Percentiles rank a stretch among this genome's conserved stretches.
Conservation (phyloP, 805 yeast species). For the Zygosaccharomyces bisporus region DNA sequence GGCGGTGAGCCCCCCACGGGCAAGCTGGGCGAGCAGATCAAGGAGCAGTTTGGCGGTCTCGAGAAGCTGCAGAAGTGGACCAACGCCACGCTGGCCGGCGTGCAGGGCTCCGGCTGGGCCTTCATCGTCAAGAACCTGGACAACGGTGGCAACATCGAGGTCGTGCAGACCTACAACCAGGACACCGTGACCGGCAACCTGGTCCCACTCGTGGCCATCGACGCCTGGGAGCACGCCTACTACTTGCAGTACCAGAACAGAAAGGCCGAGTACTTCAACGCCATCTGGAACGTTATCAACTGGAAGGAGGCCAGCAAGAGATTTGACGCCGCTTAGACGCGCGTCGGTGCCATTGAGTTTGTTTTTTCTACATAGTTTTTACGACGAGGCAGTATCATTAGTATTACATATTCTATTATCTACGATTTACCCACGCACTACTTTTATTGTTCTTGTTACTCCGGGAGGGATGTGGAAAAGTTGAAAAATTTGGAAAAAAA, state of each 20-base stretch:
- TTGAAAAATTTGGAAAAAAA: not conserved
- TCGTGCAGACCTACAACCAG: constrained; percentile 80
- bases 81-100: constrained; percentile 72
- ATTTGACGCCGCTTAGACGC: constrained; percentile 38
- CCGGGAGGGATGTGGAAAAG: not conserved
- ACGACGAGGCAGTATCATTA: not conserved
- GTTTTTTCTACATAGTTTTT: not conserved
- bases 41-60: constrained; percentile 63
- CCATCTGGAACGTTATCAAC: constrained; percentile 91
- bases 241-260: constrained; percentile 90
- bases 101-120: constrained; percentile 97
- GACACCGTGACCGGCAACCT: constrained; percentile 73
- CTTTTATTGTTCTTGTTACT: not conserved
- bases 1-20: constrained; percentile 68
- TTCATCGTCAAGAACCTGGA: constrained; percentile 79
- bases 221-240: constrained; percentile 97
- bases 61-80: constrained; percentile 63
- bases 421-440: not conserved
- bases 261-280: constrained; percentile 87
- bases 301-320: constrained; percentile 88
- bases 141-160: constrained; percentile 64
- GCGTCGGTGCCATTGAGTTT: constrained; percentile 3
- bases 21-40: constrained; percentile 55
- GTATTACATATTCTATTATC: constrained; percentile 1
- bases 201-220: constrained; percentile 80